These are phyloP conservation scores for Coniferiporia weirii DNA, from an alignment of 1,284 basidiomycete genomes.

Conservation along the genomic window DNA sequence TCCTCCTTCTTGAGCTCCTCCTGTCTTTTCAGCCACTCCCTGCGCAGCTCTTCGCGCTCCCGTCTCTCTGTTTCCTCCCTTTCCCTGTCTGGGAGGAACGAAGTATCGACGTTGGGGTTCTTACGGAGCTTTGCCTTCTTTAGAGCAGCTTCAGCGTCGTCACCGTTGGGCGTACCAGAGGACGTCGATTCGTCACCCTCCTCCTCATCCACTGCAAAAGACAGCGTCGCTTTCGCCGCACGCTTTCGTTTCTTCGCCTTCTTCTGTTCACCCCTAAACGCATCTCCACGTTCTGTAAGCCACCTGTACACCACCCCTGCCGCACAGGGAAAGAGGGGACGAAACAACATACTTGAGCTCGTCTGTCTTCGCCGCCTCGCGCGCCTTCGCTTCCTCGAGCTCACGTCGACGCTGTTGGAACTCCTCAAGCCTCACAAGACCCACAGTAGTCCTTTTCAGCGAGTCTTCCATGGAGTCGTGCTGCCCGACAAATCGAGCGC, in stretches of 20 bases:
- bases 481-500: constrained; percentile 88
- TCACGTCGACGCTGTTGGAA: constrained; percentile 87
- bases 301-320: constrained; percentile 33
- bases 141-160: constrained; percentile 35
- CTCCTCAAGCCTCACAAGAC: constrained; percentile 89
- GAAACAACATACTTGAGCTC: constrained; percentile 74
- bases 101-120: constrained; percentile 96
- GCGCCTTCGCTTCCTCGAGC: constrained; percentile 87
- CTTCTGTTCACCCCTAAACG: constrained; percentile 81
- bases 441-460: constrained; percentile 90
- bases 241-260: constrained; percentile 92
- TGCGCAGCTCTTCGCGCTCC: constrained; percentile 82
- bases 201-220: constrained; percentile 83
- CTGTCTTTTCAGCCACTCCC: constrained; percentile 89
- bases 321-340: constrained; percentile 20
- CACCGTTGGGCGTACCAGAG: constrained; percentile 31
- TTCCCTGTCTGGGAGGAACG: constrained; percentile 95
- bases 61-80: constrained; percentile 89
- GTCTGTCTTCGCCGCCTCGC: constrained; percentile 79
- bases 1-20: constrained; percentile 85
- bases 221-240: constrained; percentile 69
- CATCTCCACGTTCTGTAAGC: constrained; percentile 73
- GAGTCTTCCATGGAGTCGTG: constrained; percentile 94
- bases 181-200: constrained; percentile 20
- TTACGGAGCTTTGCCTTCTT: constrained; percentile 85